These are phyloP conservation scores for Physocladia obscura DNA, from an alignment of 192 early-diverging fungal species.

Conservation along the genomic window DNA sequence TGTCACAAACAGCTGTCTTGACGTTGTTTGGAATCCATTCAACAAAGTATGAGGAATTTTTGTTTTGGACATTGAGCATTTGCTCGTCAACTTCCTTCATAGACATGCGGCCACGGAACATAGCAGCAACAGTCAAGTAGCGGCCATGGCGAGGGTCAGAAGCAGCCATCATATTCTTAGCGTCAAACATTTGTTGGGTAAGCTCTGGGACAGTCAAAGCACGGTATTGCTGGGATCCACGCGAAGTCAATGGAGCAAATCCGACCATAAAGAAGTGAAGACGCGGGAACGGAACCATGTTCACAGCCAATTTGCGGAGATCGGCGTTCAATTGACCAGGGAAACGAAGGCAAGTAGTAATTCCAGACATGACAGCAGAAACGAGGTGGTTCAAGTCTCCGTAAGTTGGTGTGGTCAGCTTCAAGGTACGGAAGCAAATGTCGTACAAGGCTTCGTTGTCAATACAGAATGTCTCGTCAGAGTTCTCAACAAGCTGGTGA, in stretches of 20 bases:
- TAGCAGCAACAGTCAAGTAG: conserved; percentile 94
- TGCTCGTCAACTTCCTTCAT: conserved; percentile 98
- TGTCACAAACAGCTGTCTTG: conserved; percentile 86
- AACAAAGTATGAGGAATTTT: conserved; percentile 96
- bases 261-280: conserved; percentile 98
- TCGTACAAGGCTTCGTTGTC: conserved; percentile 99
- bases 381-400: conserved; percentile 94
- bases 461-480: conserved; percentile 97
- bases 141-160: conserved; percentile 96
- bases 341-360: conserved; percentile 96
- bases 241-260: conserved; percentile 89
- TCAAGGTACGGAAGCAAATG: conserved; percentile 96
- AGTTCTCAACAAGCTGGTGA: conserved; percentile 98
- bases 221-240: conserved; percentile 82
- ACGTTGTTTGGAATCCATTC: conserved; percentile 99
- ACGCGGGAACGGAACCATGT: conserved; percentile 95
- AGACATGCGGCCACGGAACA: conserved; percentile 95
- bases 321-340: conserved; percentile 89
- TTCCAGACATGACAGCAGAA: conserved; percentile 91
- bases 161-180: conserved; percentile 99
- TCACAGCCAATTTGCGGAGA: conserved; percentile 60
- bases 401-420: conserved; percentile 87
- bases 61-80: conserved; percentile 93
- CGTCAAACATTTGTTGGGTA: conserved; percentile 96
- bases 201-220: conserved; percentile 84